phyloP scores from a whole-genome alignment of 164 flowering plant genomes.

The Pachysandra terminalis region DNA sequence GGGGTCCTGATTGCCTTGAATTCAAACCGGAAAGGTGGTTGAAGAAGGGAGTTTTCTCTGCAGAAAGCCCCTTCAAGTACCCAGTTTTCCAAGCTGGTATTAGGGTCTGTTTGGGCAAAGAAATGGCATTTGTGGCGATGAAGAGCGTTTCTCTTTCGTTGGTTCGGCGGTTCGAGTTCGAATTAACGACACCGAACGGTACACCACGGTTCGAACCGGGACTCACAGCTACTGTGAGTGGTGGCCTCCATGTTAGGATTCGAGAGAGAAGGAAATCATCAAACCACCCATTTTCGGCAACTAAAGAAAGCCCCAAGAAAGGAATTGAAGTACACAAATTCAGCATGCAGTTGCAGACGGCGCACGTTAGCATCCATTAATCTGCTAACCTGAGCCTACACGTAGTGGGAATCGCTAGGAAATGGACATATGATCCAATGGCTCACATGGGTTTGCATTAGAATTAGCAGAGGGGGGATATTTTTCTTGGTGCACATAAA shows the following conservation, averaged over 20 bases:
- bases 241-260: conserved; percentile 58
- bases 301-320: no score
- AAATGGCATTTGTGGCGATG: conserved; percentile 54
- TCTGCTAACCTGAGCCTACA: background rate
- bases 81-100: conserved; percentile 79
- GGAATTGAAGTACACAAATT: no score
- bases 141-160: conserved; percentile 49
- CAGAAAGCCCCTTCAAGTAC: conserved; percentile 46
- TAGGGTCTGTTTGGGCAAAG: conserved; percentile 68
- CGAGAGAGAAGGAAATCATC: conserved; percentile 10
- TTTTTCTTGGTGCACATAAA: no score
- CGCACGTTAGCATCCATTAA: no score
- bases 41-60: conserved; percentile 42
- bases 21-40: conserved; percentile 86
- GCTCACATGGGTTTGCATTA: no score
- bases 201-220: conserved; percentile 53
- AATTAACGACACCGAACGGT: conserved; percentile 13
- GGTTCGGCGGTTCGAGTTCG: conserved; percentile 42
- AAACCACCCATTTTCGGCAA: no score
- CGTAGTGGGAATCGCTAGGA: background rate
- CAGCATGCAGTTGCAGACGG: no score
- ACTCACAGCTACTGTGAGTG: conserved; percentile 57
- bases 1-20: conserved; percentile 72
- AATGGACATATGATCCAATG: no score
- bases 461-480: no score